phyloP scores from a whole-genome alignment of 495 filamentous ascomycete genomes.

The Penicillium chermesinum region DNA sequence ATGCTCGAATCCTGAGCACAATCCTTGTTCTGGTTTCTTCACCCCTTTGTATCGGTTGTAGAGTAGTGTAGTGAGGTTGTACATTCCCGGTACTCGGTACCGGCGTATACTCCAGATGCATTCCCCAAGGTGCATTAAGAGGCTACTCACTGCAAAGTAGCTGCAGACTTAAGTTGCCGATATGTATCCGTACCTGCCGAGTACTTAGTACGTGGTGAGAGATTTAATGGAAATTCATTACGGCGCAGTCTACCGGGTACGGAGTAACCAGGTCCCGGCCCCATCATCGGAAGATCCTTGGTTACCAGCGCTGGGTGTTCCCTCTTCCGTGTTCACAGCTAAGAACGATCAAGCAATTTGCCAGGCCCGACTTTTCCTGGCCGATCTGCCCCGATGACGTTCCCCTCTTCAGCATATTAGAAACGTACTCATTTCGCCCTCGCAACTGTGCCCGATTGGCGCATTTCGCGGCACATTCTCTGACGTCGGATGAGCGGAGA shows the following conservation, averaged over 20 bases:
- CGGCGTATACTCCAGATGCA: too few relatives aligned
- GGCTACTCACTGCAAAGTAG: too few relatives aligned
- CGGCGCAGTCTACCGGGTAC: neutral
- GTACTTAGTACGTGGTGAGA: neutral
- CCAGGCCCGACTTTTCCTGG: neutral
- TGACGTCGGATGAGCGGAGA: constrained; percentile 6
- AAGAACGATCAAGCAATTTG: constrained; percentile 23
- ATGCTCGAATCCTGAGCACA: too few relatives aligned
- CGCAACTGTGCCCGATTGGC: too few relatives aligned
- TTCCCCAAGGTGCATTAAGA: too few relatives aligned
- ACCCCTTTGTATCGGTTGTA: neutral
- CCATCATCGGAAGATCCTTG: constrained; percentile 20
- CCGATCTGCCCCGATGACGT: constrained; percentile 18
- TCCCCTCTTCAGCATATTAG: constrained; percentile 1
- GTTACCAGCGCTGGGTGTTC: constrained; percentile 24
- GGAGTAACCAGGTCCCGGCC: neutral
- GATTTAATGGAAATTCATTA: neutral
- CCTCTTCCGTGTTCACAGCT: constrained; percentile 21
- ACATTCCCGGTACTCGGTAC: constrained; percentile 10
- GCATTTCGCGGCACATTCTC: neutral
- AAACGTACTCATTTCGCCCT: too few relatives aligned
- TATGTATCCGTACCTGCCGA: neutral
- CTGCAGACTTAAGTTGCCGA: too few relatives aligned
- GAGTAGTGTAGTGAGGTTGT: neutral
- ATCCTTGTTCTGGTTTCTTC: too few relatives aligned